Conservation (phyloP, 495 filamentous ascomycete species). For the Penicillium goetzii region DNA sequence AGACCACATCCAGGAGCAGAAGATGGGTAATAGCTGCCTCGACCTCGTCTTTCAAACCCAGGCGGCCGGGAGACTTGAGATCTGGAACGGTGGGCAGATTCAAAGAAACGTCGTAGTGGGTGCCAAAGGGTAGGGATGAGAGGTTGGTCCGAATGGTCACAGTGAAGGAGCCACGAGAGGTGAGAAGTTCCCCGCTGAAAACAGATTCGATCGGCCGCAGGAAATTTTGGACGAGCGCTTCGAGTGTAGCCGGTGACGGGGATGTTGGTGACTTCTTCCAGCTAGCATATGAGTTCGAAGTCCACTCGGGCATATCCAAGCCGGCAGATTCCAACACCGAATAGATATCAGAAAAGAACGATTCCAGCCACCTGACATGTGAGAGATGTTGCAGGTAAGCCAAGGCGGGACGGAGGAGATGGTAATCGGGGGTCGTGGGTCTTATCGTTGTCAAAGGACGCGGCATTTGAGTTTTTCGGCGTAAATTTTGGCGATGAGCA, state of each 20-base stretch:
- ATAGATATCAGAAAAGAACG: slow-evolving; percentile 42
- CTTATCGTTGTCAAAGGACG: slow-evolving; percentile 58
- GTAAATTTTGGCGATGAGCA: slow-evolving; percentile 69
- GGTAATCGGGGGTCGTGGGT: slow-evolving; percentile 55
- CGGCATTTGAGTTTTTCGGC: slow-evolving; percentile 62
- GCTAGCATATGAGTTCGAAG: slow-evolving; percentile 35
- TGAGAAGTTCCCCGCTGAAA: slow-evolving; percentile 43
- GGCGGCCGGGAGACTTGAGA: slow-evolving; percentile 41
- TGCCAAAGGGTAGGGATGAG: slow-evolving; percentile 47
- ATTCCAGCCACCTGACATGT: slow-evolving; percentile 42
- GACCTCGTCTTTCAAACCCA: slow-evolving; percentile 44
- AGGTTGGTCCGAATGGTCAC: slow-evolving; percentile 52
- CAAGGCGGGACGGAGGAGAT: slow-evolving; percentile 67
- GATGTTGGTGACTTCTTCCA: slow-evolving; percentile 16
- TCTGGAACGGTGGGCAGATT: slow-evolving; percentile 38
- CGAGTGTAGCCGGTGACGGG: slow-evolving; percentile 30
- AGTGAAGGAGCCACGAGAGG: slow-evolving; percentile 42
- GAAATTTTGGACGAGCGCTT: slow-evolving; percentile 46
- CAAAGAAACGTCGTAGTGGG: slow-evolving; percentile 51
- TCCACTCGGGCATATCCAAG: slow-evolving; percentile 39
- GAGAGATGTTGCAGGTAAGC: slow-evolving; percentile 65
- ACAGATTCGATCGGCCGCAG: slow-evolving; percentile 48
- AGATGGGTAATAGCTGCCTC: slow-evolving; percentile 44
- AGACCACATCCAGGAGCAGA: slow-evolving; percentile 44
- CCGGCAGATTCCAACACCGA: slow-evolving; percentile 46